Evolutionary conservation across 352 stramenopile genomes (phyloP).

Genomic region (Phytophthora litchii): DNA sequence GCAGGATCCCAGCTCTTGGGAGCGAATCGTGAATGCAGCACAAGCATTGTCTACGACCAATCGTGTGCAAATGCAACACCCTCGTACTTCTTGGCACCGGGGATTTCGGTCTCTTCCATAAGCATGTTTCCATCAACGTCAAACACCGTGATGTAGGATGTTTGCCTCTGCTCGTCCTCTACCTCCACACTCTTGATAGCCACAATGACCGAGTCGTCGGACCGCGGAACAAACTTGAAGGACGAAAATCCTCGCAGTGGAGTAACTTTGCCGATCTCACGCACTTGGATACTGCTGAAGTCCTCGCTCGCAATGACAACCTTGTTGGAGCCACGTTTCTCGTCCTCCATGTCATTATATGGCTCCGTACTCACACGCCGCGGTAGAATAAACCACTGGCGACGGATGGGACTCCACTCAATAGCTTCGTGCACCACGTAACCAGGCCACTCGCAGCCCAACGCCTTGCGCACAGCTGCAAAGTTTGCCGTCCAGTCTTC

Average conservation of each 20-base stretch:
- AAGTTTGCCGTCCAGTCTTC: conserved; percentile 96
- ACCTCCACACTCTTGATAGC: conserved; percentile 95
- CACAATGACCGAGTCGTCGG: conserved; percentile 91
- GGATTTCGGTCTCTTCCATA: conserved; percentile 91
- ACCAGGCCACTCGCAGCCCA: conserved; percentile 90
- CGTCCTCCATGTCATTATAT: conserved; percentile 97
- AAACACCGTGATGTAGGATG: conserved; percentile 94
- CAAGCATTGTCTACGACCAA: conserved; percentile 51
- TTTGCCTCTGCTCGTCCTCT: conserved; percentile 89
- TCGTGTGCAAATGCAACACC: conserved; percentile 91
- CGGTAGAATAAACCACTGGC: conserved; percentile 98
- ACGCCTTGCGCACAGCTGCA: conserved; percentile 90
- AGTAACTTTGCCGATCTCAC: conserved; percentile 82
- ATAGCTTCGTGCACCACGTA: conserved; percentile 99
- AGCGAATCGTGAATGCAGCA: conserved; percentile 13
- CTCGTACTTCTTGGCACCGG: conserved; percentile 93
- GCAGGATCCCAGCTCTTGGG: conserved; percentile 16
- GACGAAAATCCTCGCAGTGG: conserved; percentile 92
- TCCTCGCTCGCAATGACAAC: conserved; percentile 90
- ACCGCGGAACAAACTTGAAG: conserved; percentile 94
- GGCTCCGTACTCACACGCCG: conserved; percentile 93
- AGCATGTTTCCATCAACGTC: conserved; percentile 90
- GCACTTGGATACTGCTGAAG: conserved; percentile 86
- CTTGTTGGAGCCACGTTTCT: conserved; percentile 92
- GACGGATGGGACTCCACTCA: conserved; percentile 93